These are phyloP conservation scores for Paraphaeosphaeria minitans DNA, from an alignment of 2,329 filamentous ascomycete genomes.

Conservation along the genomic window DNA sequence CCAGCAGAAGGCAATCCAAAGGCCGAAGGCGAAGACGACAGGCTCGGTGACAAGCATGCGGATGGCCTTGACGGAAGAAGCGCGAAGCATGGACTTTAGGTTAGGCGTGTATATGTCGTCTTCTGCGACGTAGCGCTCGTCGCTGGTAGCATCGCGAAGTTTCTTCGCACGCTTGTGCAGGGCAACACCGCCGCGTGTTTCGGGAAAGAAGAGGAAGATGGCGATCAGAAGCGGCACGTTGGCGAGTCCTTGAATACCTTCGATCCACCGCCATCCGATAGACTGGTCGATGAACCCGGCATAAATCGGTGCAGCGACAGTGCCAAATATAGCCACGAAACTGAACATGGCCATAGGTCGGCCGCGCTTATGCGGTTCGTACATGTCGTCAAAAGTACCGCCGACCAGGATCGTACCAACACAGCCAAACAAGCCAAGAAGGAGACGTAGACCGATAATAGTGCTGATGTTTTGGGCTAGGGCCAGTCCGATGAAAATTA, in stretches of 20 bases:
- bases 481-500: constrained; percentile 34
- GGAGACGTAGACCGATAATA: constrained; percentile 33
- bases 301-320: constrained; percentile 60
- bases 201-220: constrained; percentile 52
- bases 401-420: constrained; percentile 36
- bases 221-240: constrained; percentile 56
- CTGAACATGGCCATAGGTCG: constrained; percentile 38
- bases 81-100: constrained; percentile 53
- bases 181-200: constrained; percentile 55
- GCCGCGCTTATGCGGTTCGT: constrained; percentile 32
- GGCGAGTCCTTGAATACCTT: constrained; percentile 59
- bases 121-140: constrained; percentile 56
- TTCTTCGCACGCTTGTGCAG: constrained; percentile 57
- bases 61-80: constrained; percentile 59
- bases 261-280: constrained; percentile 60
- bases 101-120: constrained; percentile 59
- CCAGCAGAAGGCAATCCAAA: constrained; percentile 61
- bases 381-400: constrained; percentile 37
- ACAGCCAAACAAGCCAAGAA: constrained; percentile 34
- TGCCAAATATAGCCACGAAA: constrained; percentile 47
- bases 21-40: constrained; percentile 56
- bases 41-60: constrained; percentile 57
- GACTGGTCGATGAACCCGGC: constrained; percentile 60
- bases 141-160: constrained; percentile 54
- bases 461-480: constrained; percentile 29